Evolutionary conservation across 495 filamentous ascomycete species (phyloP), one percentile per base, ranked within the genome.

Genomic region (Xylaria intraflava): DNA sequence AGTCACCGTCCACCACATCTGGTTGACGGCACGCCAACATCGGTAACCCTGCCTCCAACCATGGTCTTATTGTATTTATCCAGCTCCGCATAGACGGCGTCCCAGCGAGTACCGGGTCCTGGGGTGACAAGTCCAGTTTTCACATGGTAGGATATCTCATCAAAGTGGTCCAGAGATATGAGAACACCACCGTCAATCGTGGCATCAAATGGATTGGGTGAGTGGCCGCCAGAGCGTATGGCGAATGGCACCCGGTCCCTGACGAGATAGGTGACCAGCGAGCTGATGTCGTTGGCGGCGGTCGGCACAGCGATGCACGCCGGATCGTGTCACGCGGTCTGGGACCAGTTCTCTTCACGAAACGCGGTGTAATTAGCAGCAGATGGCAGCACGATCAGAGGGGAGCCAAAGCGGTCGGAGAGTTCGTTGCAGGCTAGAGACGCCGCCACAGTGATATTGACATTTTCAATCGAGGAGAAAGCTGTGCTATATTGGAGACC

Each of bases 181-280:
- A 78, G 60, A 1, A 77, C 69, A 0, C 74, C 74, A 5, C 51
- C 30, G 30, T 68, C 56, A 33, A 69, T 71, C 10, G 65, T 74
- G 0, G 66, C 61, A 20, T 64, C 63, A 41, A 62, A 64, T 0
- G 66, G 65, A 27, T 74, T 73, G 1, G 73, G 66, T 22, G 70
- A 71, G 43, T 78, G 74, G 0, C 74, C 74, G 7, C 74, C 74
- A 20, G 69, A 72, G 31, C 72, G 72, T 40, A 78, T 66, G 14
- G 74, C 74, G 39, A 77, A 78, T 12, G 68, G 67, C n/a, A n/a
- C n/a, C n/a, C n/a, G n/a, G n/a, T n/a, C n/a, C n/a, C n/a, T n/a
- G 14, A 55, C 46, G 23, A 51, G 29, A 24, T 44, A 38, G 16
- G 12, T 20, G 14, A 51, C 41, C 3, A 59, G 46, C 24, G 59